Base-by-base conservation (phyloP, 1,284 basidiomycete genomes). In the Retiboletus fuscus region DNA sequence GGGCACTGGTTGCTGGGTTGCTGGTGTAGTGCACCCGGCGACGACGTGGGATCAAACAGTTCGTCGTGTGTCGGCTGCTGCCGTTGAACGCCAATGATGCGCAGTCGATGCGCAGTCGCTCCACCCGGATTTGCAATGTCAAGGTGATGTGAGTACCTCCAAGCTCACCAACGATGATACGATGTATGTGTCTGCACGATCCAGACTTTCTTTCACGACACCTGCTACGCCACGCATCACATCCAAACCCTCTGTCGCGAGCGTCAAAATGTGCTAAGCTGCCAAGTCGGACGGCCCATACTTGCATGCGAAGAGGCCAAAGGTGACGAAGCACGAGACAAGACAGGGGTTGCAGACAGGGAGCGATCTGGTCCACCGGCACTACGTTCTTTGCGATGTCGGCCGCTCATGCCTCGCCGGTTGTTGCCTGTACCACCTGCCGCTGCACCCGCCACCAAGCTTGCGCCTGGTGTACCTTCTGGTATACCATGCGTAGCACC, bases 191-290 rank as follows among this genome's bases (percentile, higher is more conserved):
- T 97, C 96, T 44, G 96, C 96, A 66, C 93, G 87, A 78, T 96
- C 95, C 78, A 97, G 85, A 73, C 92, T 95, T 73, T 97, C 96
- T 77, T 92, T 93, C 76, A 97, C 94, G 28, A 97, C 94, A 4
- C 90, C 88, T 15, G 95, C 95, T 30, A 97, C 94, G 49, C 93
- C 91, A 51, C 92, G 87, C 85, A 97, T 91, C 92, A 97, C 96
- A 79, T 97, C 95, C 81, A 97, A 82, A 78, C 94, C 95, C 84
- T 97, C 96, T 34, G 93, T 95, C 26, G 96, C 95, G 16, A 97
- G 89, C 16, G 92, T 92, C 76, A 97, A 80, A 49, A 97, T 92
- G 64, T 93, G 86, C 80, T 95, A 93, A 16, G 96, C 95, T 22
- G 95, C 93, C 39, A 90, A 2, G 89, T 88, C 18, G 89, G 82